Percentiles rank a stretch among this genome's conserved stretches.
These are phyloP conservation scores for Kwoniella heveanensis DNA, from an alignment of 768 basidiomycete species.

Conservation along the genomic window DNA sequence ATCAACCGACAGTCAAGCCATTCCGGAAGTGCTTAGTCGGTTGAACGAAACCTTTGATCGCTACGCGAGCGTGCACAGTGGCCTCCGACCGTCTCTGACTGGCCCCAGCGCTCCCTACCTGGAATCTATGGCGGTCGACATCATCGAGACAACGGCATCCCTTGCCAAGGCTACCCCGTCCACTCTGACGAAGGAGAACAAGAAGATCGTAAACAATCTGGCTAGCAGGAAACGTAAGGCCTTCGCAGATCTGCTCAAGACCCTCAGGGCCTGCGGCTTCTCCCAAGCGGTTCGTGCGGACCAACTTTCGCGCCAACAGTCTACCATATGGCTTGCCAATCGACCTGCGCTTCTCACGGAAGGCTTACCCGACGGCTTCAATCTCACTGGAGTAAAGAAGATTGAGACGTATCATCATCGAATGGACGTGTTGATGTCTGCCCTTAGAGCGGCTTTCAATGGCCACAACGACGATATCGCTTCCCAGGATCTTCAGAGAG, in stretches of 20 bases:
- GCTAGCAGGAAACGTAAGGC: conserved; percentile 83
- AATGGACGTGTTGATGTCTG: conserved; percentile 67
- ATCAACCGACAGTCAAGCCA: not conserved
- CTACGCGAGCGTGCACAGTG: conserved; percentile 61
- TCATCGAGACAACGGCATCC: conserved; percentile 59
- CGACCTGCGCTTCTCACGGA: conserved; percentile 24
- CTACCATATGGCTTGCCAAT: conserved; percentile 35
- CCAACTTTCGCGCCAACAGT: conserved; percentile 60
- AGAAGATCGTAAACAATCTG: conserved; percentile 66
- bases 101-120: conserved; percentile 51
- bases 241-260: conserved; percentile 86
- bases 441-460: conserved; percentile 65
- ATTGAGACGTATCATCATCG: conserved; percentile 57
- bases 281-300: conserved; percentile 72
- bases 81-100: conserved; percentile 61
- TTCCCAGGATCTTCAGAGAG: conserved; percentile 83
- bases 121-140: conserved; percentile 64
- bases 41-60: conserved; percentile 58
- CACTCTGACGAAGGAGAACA: conserved; percentile 61
- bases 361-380: conserved; percentile 13
- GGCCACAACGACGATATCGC: conserved; percentile 78
- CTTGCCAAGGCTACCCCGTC: conserved; percentile 57
- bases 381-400: conserved; percentile 12
- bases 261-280: conserved; percentile 77
- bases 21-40: conserved; percentile 28